Conservation (phyloP, 805 yeast genomes). For the Starmerella lactis-condensi region DNA sequence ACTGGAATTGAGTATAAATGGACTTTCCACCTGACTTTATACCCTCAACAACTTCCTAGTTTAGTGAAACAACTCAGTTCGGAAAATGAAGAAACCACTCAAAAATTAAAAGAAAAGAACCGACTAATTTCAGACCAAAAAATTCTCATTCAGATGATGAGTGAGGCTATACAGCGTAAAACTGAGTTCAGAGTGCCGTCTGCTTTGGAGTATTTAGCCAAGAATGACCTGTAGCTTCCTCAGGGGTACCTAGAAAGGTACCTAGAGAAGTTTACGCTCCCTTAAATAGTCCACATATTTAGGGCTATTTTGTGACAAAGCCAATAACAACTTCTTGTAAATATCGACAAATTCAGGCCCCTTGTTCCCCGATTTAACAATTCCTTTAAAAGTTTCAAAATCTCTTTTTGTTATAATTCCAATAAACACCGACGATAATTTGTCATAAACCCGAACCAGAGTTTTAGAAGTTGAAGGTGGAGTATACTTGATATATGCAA, state of each 20-base stretch:
- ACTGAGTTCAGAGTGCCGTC: constrained; percentile 5
- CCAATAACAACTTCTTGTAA: constrained; percentile 3
- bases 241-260: no score
- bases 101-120: background rate
- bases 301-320: constrained; percentile 1
- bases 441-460: constrained; percentile 1
- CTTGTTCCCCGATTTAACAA: background rate
- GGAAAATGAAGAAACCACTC: no score
- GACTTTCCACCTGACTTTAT: no score
- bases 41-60: no score
- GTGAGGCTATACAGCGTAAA: constrained; percentile 6
- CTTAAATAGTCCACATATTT: no score
- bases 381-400: background rate
- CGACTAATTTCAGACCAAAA: constrained; percentile 1
- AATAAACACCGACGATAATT: constrained; percentile 1
- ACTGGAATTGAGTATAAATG: constrained; percentile 3
- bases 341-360: background rate
- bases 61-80: no score
- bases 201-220: constrained; percentile 3
- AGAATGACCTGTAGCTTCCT: no score
- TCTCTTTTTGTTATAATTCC: background rate
- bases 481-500: constrained; percentile 2
- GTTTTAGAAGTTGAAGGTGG: constrained; percentile 2
- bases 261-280: no score
- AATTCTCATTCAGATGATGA: constrained; percentile 5